phyloP scores from a whole-genome alignment of 116 monocot genomes.

The Papilionanthe hybrid region DNA sequence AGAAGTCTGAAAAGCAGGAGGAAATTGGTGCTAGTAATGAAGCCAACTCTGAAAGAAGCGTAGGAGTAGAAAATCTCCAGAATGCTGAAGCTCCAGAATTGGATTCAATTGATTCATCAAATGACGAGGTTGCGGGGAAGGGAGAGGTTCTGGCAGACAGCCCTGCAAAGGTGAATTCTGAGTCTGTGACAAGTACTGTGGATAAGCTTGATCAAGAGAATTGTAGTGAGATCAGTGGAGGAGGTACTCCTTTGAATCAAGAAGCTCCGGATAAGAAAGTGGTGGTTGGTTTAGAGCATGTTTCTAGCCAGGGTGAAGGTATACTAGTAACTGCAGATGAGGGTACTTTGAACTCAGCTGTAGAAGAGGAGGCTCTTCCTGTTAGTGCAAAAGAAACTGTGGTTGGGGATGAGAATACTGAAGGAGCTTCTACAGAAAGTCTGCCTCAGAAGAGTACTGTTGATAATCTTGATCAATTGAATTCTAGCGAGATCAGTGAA shows the following conservation, averaged over 20 bases:
- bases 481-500: constrained; percentile 1
- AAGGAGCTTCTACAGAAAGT: neutral
- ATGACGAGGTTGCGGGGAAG: neutral
- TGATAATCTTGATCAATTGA: constrained; percentile 10
- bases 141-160: neutral
- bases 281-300: neutral
- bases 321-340: neutral
- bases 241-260: constrained; percentile 1
- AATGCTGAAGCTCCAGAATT: constrained; percentile 1
- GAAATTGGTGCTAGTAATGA: constrained; percentile 1
- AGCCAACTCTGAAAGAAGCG: neutral
- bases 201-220: neutral
- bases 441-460: neutral
- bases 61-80: constrained; percentile 4
- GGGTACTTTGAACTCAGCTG: neutral
- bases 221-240: neutral
- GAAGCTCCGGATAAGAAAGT: neutral
- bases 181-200: neutral
- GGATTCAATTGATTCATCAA: constrained; percentile 10
- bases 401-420: neutral
- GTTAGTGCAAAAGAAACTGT: neutral
- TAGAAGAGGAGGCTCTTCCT: neutral
- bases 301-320: neutral
- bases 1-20: neutral
- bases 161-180: neutral